Base-by-base conservation (phyloP, 208 protist genomes). In the Porcisia deanei region DNA sequence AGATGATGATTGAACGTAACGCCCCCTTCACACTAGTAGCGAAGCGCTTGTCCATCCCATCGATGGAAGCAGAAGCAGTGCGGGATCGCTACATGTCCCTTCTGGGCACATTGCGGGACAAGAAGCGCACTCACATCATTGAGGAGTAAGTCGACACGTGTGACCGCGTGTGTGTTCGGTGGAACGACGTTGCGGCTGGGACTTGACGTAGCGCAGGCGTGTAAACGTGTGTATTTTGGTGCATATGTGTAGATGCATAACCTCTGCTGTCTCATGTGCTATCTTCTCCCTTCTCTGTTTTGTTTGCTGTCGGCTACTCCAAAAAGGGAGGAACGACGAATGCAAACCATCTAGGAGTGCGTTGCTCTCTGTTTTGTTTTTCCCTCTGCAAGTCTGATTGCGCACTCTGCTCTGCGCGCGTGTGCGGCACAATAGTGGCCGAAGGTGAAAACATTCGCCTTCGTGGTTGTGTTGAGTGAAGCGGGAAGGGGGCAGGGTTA, bases 1-100 rank as follows among this genome's bases (percentile, higher is more conserved):
- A 95, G 71, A 92, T 92, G 89, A 92, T 95, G 80, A 67, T 83
- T 53, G 93, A 95, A 73, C 82, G 91, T 25, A 82, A 85, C 47
- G 84, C 74, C 39, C 73, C 81, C 20, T 97, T 95, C 72, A 90
- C 87, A 14, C 85, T 96, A 41, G 64, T 96, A 71, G 83, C 76
- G 55, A 87, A 89, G 81, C 77, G 82, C 53, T 70, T 91, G 30
- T 37, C 64, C 16, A 81, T 89, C 57, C 81, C 76, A 9, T 80
- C 78, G 1, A 43, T 71, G 2, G 80, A 77, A 14, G 60, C 67
- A 18, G 71, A 84, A 43, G 68, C 75, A 12, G 57, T 80, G 53
- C 74, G 71, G 14, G 68, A 34, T 10, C 81, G 76, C 54, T 85
- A 82, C 63, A 64, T 66, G 70, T 75, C 75, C 3, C 74, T 79